Base-by-base conservation (phyloP, 352 stramenopile genomes). In the Phytopythium aichiense region DNA sequence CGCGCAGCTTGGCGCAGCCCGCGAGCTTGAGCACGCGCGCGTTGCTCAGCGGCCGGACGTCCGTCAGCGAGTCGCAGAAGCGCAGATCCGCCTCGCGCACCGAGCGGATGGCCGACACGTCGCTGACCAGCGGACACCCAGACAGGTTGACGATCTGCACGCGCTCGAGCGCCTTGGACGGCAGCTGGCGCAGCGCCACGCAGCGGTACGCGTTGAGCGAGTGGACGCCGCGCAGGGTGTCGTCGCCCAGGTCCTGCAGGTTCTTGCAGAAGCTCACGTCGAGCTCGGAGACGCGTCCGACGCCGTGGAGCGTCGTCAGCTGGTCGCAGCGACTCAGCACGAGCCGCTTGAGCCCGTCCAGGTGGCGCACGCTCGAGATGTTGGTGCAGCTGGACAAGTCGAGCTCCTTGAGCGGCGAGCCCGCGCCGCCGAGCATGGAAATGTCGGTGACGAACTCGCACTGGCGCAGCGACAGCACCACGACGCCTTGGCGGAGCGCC, bases 221-320 rank as follows among this genome's bases (percentile, higher is more conserved):
- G 33, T 69, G 65, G 1, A 88, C 58, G 1, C 62, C 58, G 3
- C 52, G 59, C 48, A 88, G 51, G 20, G 69, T 64, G n/a, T 28
- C 64, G 48, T 31, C 58, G 0, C 57, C 58, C 22, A 91, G 67
- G 0, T 63, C 65, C 8, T 46, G 46, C 7, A 90, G 66, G 22
- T 84, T 72, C 62, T 74, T 77, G 59, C 80, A 89, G 55, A 88
- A 92, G 62, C 82, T 89, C 49, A 89, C 82, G 63, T 92, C 80
- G 8, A 92, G 58, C 30, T 89, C 72, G n/a, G 66, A 57, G 25
- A 88, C 62, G 42, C 72, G 22, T 0, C 49, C 65, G 15, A 89
- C 60, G 18, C 80, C 82, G 28, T 76, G 53, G 30, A 89, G 71
- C 6, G 62, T 62, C 16, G 35, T 73, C 28, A 92, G 62, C 42